A percentile compares a stretch with the other conserved stretches of the same genome.
Evolutionary conservation across 2,329 filamentous ascomycete genomes (phyloP).

Genomic region (Clonostachys chloroleuca): DNA sequence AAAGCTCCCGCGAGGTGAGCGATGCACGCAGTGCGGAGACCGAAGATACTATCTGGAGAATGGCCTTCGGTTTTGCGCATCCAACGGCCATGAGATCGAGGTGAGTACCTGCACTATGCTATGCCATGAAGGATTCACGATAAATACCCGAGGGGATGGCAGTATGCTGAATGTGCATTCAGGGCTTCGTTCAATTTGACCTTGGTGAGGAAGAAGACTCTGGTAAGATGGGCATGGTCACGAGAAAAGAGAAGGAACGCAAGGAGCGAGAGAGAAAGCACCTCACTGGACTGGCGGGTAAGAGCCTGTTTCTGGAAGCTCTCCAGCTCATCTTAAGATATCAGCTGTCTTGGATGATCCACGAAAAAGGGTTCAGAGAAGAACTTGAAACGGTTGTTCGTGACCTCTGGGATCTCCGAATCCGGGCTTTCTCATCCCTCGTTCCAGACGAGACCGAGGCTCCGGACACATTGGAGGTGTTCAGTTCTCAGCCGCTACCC

Average conservation of each 20-base stretch:
- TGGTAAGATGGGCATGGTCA: constrained; percentile 50
- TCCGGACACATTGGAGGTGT: constrained; percentile 13
- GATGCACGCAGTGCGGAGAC: constrained; percentile 64
- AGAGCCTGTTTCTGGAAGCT: constrained; percentile 76
- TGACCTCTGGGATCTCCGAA: constrained; percentile 80
- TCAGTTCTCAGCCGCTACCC: constrained; percentile 29
- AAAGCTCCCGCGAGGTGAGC: constrained; percentile 46
- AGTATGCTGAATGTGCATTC: not conserved
- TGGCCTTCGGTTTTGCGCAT: constrained; percentile 68
- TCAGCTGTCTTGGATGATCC: constrained; percentile 72
- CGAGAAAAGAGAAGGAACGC: constrained; percentile 53
- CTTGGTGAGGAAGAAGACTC: constrained; percentile 68
- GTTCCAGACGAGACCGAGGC: constrained; percentile 13
- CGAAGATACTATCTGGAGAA: constrained; percentile 69
- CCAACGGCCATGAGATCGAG: constrained; percentile 75
- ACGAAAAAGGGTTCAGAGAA: constrained; percentile 57
- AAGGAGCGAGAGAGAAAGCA: constrained; percentile 49
- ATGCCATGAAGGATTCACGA: not conserved
- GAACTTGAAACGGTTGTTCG: constrained; percentile 77
- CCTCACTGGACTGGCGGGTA: constrained; percentile 62
- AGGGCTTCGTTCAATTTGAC: constrained; percentile 53
- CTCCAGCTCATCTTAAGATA: constrained; percentile 82
- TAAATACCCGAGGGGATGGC: too few species aligned
- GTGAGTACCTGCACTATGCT: constrained; percentile 30
- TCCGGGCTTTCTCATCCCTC: constrained; percentile 36